A percentile compares a stretch with the other conserved stretches of the same genome.
Conservation (phyloP, 768 basidiomycete genomes). For the Infundibulicybe gibba region DNA sequence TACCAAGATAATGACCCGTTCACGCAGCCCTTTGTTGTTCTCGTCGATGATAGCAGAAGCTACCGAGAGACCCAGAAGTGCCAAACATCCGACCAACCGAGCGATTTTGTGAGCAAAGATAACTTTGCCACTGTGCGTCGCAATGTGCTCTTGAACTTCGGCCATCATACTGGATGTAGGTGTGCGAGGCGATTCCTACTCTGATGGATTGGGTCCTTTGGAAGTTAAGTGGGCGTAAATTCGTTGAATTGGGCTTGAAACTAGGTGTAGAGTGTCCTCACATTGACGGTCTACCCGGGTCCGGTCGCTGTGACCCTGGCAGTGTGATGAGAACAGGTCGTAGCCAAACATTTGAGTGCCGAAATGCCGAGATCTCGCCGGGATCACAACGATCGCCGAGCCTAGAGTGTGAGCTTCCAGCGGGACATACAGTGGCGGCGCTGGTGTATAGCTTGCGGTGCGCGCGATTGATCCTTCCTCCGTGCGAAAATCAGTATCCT, state of each 20-base stretch:
- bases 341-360: too few species aligned
- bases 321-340: too few species aligned
- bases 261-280: too few species aligned
- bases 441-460: too few species aligned
- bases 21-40: constrained; percentile 5
- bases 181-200: not conserved
- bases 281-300: too few species aligned
- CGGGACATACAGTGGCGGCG: too few species aligned
- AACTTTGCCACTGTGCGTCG: constrained; percentile 38
- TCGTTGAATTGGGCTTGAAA: not conserved
- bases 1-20: constrained; percentile 9
- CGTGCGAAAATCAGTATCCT: too few species aligned
- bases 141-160: constrained; percentile 35
- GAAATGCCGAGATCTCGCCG: too few species aligned
- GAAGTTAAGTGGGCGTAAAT: not conserved
- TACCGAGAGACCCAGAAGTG: constrained; percentile 48
- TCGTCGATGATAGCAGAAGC: constrained; percentile 34
- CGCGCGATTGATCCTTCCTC: too few species aligned
- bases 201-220: not conserved
- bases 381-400: too few species aligned
- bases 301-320: too few species aligned
- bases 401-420: too few species aligned
- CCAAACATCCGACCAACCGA: constrained; percentile 40
- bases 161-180: not conserved
- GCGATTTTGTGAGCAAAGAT: constrained; percentile 45